phyloP scores from a whole-genome alignment of 768 basidiomycete species.

The Ramaria sp. region DNA sequence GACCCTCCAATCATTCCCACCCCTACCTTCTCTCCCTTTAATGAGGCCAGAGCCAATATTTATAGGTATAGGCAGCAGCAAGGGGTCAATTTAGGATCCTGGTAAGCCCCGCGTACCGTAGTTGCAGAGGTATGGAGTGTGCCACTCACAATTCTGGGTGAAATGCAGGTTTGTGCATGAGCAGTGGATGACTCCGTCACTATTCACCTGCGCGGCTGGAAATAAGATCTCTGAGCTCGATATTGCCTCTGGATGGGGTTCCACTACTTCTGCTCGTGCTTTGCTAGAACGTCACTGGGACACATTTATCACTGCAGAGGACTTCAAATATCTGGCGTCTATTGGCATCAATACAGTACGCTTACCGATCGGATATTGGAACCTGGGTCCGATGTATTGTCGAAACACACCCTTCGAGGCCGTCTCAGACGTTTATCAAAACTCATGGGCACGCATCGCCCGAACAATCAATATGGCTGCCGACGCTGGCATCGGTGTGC shows the following conservation, averaged over 20 bases:
- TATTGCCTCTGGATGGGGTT: constrained; percentile 54
- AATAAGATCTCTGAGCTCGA: constrained; percentile 47
- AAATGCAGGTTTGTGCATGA: constrained; percentile 57
- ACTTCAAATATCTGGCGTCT: constrained; percentile 51
- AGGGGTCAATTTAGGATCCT: constrained; percentile 56
- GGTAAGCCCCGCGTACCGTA: constrained; percentile 23
- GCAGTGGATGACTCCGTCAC: constrained; percentile 62
- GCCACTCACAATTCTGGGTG: not conserved
- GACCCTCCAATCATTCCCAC: constrained; percentile 14
- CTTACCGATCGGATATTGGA: constrained; percentile 45
- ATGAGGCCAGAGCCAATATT: constrained; percentile 36
- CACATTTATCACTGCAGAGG: constrained; percentile 51
- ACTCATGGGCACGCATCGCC: constrained; percentile 34
- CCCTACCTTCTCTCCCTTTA: constrained; percentile 37
- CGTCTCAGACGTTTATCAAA: constrained; percentile 31
- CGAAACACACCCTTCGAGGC: constrained; percentile 28
- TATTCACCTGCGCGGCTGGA: constrained; percentile 49
- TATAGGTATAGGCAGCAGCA: constrained; percentile 56
- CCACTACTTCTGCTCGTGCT: constrained; percentile 30
- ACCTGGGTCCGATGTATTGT: constrained; percentile 27
- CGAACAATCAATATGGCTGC: constrained; percentile 34
- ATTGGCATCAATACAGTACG: constrained; percentile 54
- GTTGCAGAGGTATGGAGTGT: too few species aligned
- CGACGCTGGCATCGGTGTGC: constrained; percentile 32
- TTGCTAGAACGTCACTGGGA: constrained; percentile 67